Conservation (phyloP, 352 stramenopile species). For the Globisporangium okanoganense region DNA sequence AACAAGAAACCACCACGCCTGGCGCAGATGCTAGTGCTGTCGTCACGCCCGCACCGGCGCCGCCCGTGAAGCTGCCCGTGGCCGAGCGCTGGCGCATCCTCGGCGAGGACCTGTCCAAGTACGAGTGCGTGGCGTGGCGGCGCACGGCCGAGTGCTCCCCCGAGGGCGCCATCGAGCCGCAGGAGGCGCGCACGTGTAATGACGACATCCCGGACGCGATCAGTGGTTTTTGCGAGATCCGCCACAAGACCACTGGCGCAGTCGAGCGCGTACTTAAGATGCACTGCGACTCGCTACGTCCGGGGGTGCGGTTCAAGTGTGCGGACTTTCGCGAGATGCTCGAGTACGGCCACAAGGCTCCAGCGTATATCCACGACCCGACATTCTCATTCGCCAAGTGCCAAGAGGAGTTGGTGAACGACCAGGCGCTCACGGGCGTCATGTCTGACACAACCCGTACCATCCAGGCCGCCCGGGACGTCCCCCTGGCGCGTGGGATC, state of each 20-base stretch:
- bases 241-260: conserved; percentile 25
- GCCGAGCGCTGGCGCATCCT: conserved; percentile 8
- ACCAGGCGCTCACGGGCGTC: conserved; percentile 20
- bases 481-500: conserved; percentile 33
- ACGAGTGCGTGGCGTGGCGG: conserved; percentile 55
- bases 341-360: conserved; percentile 29
- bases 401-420: conserved; percentile 25
- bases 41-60: neutral
- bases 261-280: conserved; percentile 44
- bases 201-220: conserved; percentile 31
- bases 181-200: conserved; percentile 36
- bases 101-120: conserved; percentile 27
- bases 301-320: conserved; percentile 37
- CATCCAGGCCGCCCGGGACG: conserved; percentile 23
- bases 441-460: neutral
- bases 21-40: neutral
- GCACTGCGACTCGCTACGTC: conserved; percentile 57
- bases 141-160: conserved; percentile 39
- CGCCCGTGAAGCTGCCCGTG: conserved; percentile 10
- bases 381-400: conserved; percentile 30
- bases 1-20: neutral
- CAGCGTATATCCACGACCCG: conserved; percentile 40
- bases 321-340: conserved; percentile 40
- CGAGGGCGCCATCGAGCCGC: conserved; percentile 23
- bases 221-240: conserved; percentile 47